Evolutionary conservation across 2,329 filamentous ascomycete species (phyloP), one percentile per base, ranked within the genome.

Genomic region (Colletotrichum musae): DNA sequence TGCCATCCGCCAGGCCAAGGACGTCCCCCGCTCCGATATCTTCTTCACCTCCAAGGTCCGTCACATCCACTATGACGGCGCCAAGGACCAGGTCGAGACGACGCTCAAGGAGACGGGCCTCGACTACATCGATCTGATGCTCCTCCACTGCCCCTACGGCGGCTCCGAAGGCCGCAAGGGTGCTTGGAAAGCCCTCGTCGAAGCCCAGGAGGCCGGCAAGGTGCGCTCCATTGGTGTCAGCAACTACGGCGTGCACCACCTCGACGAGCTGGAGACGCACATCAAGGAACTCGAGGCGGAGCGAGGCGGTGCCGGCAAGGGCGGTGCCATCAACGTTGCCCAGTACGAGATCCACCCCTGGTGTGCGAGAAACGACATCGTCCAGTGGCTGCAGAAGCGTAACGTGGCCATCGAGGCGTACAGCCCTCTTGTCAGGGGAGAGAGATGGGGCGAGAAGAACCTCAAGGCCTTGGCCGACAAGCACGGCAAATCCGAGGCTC

Each of bases 341-440:
- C 95, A 97, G 81, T 94, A 92, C 80, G 95, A 98, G 81, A 83
- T 98, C 12, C 95, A 98, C 80, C 95, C 95, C 1, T 98, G 94
- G 94, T 89, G 94, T 50, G 86, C 90, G 9, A 86, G 94, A n/a
- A 83, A 86, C 24, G 94, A 97, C 75, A 94, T 98, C 70, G 90
- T 91, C 9, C 83, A 88, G 54, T 98, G 94, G 94, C 93, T 92
- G 74, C 79, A 85, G 71, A 85, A 91, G 78, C 85, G 89, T 18
- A 85, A 85, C 69, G 83, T 93, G 21, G 86, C 89, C 39, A 78
- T 93, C 15, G 86, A 94, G 80, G 89, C 89, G 0, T 92, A 91
- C 76, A 86, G 83, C 50, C 89, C 89, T 13, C 82, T 91, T 50
- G 87, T 90, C 1, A 83, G 86, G 52, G 94, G 93, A 64, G 83